Evolutionary conservation across 2,329 filamentous ascomycete genomes (phyloP).

Genomic region (Ceratocystis smalleyi): DNA sequence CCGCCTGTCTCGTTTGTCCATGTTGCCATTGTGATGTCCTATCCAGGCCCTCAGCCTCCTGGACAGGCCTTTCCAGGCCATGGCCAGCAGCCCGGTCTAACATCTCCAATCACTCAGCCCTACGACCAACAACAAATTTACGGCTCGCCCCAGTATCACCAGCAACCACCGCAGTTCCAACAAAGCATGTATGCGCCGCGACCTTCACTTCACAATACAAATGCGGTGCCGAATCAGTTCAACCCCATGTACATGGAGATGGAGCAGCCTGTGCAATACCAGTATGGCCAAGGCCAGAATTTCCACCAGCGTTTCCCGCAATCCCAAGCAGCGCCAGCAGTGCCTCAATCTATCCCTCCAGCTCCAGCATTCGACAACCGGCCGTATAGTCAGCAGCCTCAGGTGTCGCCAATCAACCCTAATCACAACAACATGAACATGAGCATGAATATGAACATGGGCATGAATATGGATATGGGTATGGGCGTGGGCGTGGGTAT

Average conservation of each 20-base stretch:
- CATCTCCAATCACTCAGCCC: slow-evolving; percentile 18
- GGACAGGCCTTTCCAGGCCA: slow-evolving; percentile 21
- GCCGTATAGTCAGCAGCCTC: slow-evolving; percentile 26
- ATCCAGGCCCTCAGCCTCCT: slow-evolving; percentile 23
- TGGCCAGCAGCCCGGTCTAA: slow-evolving; percentile 20
- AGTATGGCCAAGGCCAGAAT: slow-evolving; percentile 7
- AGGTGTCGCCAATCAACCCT: slow-evolving; percentile 15
- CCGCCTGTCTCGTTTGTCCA: slow-evolving; percentile 8
- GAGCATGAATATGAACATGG: slow-evolving; percentile 23
- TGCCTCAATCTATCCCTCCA: not conserved
- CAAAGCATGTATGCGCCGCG: slow-evolving; percentile 15
- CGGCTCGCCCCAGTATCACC: slow-evolving; percentile 20
- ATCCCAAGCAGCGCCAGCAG: not conserved
- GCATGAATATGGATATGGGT: slow-evolving; percentile 11
- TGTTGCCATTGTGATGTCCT: slow-evolving; percentile 25
- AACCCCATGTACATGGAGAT: slow-evolving; percentile 8
- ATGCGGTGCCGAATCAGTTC: slow-evolving; percentile 20
- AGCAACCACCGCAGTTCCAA: slow-evolving; percentile 22
- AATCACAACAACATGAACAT: slow-evolving; percentile 21
- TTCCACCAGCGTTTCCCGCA: slow-evolving; percentile 9
- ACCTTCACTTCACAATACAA: slow-evolving; percentile 18
- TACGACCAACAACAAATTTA: slow-evolving; percentile 17
- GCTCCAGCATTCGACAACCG: slow-evolving; percentile 17
- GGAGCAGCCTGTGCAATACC: slow-evolving; percentile 11
- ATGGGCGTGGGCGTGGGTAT: slow-evolving; percentile 7